phyloP scores from a whole-genome alignment of 2,329 filamentous ascomycete species.

The Lasiodiplodia theobromae region DNA sequence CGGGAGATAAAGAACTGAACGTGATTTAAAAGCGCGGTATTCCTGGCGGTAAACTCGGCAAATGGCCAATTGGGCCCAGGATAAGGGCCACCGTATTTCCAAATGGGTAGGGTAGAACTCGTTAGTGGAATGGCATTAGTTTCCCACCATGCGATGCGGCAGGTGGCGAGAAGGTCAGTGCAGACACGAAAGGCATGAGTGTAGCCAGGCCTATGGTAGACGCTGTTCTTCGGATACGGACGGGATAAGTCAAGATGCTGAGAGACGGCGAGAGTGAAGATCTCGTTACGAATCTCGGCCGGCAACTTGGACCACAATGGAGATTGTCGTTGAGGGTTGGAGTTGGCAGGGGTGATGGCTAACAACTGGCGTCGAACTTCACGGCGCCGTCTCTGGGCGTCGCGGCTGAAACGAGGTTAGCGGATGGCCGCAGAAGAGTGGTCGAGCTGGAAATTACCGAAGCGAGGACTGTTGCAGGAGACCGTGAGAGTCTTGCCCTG shows the following conservation, averaged over 20 bases:
- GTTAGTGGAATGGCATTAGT: conserved; percentile 45
- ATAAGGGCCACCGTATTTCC: conserved; percentile 11
- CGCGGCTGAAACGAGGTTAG: too few relatives aligned
- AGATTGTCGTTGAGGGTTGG: conserved; percentile 35
- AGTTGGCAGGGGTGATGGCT: conserved; percentile 35
- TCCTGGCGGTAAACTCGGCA: conserved; percentile 3
- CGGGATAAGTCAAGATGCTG: conserved; percentile 32
- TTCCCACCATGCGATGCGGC: conserved; percentile 48
- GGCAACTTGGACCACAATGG: conserved; percentile 37
- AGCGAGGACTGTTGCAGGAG: too few relatives aligned
- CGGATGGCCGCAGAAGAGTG: too few relatives aligned
- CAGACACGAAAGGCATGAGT: conserved; percentile 40
- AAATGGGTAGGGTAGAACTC: conserved; percentile 35
- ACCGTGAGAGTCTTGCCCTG: too few relatives aligned
- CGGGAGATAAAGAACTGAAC: conserved; percentile 19
- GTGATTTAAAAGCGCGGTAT: conserved; percentile 7
- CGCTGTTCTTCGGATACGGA: conserved; percentile 30
- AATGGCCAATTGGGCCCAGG: background rate
- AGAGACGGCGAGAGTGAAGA: conserved; percentile 34
- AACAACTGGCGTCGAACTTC: conserved; percentile 33
- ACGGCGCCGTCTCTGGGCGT: background rate
- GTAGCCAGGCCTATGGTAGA: conserved; percentile 37
- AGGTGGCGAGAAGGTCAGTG: conserved; percentile 47
- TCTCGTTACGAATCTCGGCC: conserved; percentile 38
- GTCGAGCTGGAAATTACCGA: too few relatives aligned